phyloP scores from a whole-genome alignment of 495 filamentous ascomycete genomes.

The Penicillium cinerascens region DNA sequence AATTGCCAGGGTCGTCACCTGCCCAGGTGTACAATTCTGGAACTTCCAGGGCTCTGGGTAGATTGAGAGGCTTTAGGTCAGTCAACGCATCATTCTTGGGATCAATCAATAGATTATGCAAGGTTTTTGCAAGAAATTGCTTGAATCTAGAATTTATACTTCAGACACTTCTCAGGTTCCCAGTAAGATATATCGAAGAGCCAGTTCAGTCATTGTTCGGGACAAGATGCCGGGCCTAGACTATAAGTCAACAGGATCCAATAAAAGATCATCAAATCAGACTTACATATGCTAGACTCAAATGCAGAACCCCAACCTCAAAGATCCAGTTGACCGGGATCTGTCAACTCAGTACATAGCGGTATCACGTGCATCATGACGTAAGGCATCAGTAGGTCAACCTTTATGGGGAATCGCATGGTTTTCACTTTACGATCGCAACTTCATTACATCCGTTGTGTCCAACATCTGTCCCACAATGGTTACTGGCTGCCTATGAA shows the following conservation, averaged over 20 bases:
- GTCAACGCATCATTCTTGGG: no score
- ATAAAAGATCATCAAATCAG: background rate
- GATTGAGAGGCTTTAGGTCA: no score
- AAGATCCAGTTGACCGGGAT: background rate
- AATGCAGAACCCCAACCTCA: background rate
- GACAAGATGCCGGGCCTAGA: no score
- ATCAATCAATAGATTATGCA: no score
- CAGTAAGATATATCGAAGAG: no score
- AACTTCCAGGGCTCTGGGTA: no score
- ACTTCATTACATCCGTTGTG: background rate
- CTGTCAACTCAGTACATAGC: background rate
- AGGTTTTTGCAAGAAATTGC: no score
- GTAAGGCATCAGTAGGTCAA: constrained; percentile 1
- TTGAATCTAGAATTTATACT: no score
- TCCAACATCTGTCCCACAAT: background rate
- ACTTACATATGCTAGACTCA: background rate
- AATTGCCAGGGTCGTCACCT: background rate
- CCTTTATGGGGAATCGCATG: background rate
- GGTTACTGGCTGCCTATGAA: background rate
- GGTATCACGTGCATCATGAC: constrained; percentile 3
- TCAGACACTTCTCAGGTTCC: no score
- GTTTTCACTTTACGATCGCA: background rate
- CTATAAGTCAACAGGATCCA: no score
- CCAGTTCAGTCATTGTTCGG: no score
- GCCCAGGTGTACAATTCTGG: background rate